Evolutionary conservation across 495 filamentous ascomycete species (phyloP), one percentile per base, ranked within the genome.

Genomic region (Xylaria grammica): DNA sequence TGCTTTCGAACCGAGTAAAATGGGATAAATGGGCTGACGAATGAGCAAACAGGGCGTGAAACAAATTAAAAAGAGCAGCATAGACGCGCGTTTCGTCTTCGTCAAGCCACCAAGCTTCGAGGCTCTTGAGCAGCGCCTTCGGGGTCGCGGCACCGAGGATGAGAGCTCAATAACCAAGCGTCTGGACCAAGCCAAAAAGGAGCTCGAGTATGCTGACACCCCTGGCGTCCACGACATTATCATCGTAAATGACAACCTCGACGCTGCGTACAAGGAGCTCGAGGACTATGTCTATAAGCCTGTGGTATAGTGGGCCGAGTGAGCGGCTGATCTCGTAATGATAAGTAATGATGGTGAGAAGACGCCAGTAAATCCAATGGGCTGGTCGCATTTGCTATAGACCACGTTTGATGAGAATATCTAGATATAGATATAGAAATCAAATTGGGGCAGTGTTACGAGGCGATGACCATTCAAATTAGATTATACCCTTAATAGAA

Each of bases 181-280:
- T 36, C 74, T 97, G 54, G 74, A 82, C 19, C 93, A 95, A 75
- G 95, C 94, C 1, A 84, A 85, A 78, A 83, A 84, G 56, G 95
- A 99, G 82, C 82, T 97, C 56, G 91, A 90, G 65, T 97, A 86
- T 74, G 82, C 93, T 17, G 83, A 89, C 70, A 84, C 83, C 15
- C 82, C 85, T 0, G 93, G 90, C 17, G 87, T 89, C 10, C 91
- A 95, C 76, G 95, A 97, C 68, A 86, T 87, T 77, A 87, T 92
- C 58, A 87, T 99, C 65, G 88, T 97, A 36, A 99, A 99, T 72
- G 90, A 96, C 75, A 86, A 97, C 70, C 74, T 97, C 66, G 92
- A 97, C 63, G 87, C 76, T 68, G 92, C 95, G 2, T 97, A 92
- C 79, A 75, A 77, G 66, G 90, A 97, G 77, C 75, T 97, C 51